Conservation (phyloP, 768 basidiomycete species). For the Pisolithus albus region DNA sequence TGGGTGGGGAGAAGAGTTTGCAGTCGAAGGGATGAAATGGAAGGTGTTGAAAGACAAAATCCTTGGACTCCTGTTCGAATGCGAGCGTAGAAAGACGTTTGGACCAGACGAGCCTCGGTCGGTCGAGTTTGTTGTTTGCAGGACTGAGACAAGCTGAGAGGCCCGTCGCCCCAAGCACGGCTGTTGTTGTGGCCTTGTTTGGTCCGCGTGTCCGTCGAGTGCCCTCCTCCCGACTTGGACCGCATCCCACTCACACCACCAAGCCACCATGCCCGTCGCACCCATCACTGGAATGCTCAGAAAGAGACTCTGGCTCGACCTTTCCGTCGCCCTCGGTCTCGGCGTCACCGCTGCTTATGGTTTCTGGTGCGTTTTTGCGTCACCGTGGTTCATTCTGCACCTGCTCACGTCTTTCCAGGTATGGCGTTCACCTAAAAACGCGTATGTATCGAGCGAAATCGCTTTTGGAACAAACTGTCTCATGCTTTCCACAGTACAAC, state of each 20-base stretch:
- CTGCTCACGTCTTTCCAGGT: constrained; percentile 43
- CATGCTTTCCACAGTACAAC: constrained; percentile 50
- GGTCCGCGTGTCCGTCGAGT: constrained; percentile 12
- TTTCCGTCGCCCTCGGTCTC: constrained; percentile 68
- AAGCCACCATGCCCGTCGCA: constrained; percentile 64
- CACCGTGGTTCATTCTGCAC: background rate
- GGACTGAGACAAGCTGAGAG: background rate
- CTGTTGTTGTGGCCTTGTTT: constrained; percentile 23
- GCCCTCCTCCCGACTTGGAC: constrained; percentile 22
- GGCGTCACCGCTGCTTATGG: constrained; percentile 69
- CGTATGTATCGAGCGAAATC: constrained; percentile 40
- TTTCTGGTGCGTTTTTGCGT: constrained; percentile 61
- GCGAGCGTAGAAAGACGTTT: too few relatives aligned
- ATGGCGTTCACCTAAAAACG: constrained; percentile 69
- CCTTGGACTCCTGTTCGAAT: too few relatives aligned
- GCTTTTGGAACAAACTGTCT: constrained; percentile 5
- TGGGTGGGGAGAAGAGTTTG: constrained; percentile 6
- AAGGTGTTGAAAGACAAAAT: too few relatives aligned
- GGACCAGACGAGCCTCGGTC: too few relatives aligned
- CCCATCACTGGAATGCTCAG: constrained; percentile 93
- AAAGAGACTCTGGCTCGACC: constrained; percentile 85
- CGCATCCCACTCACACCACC: constrained; percentile 21
- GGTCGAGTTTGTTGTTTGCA: too few relatives aligned
- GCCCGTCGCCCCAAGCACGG: background rate
- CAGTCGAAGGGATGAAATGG: constrained; percentile 8